Conservation (phyloP, 176 grass and related monocot species). For the barley (Hordeum vulgare) region DNA sequence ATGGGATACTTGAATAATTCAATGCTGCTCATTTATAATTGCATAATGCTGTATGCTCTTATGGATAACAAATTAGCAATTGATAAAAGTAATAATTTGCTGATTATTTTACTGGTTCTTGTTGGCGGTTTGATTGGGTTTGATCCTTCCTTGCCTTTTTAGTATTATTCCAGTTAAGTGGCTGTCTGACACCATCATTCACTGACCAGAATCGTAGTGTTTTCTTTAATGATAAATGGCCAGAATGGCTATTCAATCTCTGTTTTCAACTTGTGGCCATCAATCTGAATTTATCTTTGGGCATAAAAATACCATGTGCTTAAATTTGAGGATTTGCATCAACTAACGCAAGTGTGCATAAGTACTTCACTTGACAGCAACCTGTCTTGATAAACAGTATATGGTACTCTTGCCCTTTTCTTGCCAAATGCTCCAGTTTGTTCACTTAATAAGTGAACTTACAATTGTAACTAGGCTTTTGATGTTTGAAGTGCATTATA, state of each 20-base stretch:
- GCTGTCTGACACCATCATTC: background rate
- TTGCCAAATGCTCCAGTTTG: background rate
- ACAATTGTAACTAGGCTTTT: background rate
- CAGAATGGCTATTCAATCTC: background rate
- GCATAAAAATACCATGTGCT: background rate
- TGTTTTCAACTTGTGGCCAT: background rate
- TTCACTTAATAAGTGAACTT: background rate
- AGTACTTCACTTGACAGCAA: background rate
- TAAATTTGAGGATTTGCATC: background rate
- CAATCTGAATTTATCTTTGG: background rate
- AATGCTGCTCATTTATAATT: background rate
- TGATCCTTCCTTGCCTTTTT: background rate
- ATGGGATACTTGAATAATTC: background rate
- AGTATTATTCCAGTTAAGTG: constrained; percentile 4
- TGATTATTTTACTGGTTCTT: background rate
- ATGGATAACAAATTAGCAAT: background rate
- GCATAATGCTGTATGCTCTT: background rate
- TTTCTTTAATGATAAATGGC: background rate
- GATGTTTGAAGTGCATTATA: constrained; percentile 11
- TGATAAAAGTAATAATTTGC: background rate
- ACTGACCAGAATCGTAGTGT: background rate
- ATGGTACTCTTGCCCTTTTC: background rate
- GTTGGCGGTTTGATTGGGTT: background rate
- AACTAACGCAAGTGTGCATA: background rate
- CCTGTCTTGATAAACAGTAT: background rate